phyloP scores from a whole-genome alignment of 805 yeast species.

The Komagataella ulmi region DNA sequence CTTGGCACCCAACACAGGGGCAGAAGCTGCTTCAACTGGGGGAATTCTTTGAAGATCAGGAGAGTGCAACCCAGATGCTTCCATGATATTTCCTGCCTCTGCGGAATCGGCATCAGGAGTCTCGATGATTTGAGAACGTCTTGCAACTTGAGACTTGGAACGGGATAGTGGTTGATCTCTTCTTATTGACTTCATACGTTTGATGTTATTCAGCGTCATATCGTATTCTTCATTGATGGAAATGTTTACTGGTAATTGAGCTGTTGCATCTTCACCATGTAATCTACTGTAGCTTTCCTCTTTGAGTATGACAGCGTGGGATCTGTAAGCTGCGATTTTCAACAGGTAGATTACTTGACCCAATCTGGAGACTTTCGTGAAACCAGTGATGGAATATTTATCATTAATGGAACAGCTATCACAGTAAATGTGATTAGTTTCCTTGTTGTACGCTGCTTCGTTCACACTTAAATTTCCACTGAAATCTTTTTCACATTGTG shows the following conservation, averaged over 20 bases:
- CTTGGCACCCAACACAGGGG: constrained; percentile 9
- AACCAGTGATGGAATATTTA: constrained; percentile 37
- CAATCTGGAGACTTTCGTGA: constrained; percentile 51
- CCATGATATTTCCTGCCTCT: constrained; percentile 9
- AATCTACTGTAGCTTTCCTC: constrained; percentile 7
- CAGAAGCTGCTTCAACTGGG: constrained; percentile 7
- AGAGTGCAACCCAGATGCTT: not conserved
- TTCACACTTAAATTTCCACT: constrained; percentile 22
- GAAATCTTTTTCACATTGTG: constrained; percentile 35
- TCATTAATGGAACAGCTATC: constrained; percentile 44
- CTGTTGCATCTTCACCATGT: not conserved
- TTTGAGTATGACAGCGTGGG: constrained; percentile 42
- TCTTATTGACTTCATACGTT: constrained; percentile 60
- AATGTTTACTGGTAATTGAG: not conserved
- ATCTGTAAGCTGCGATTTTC: constrained; percentile 74
- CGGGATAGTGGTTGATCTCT: constrained; percentile 43
- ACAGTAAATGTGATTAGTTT: constrained; percentile 33
- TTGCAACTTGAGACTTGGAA: constrained; percentile 43
- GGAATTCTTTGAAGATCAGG: not conserved
- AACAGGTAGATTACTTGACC: constrained; percentile 65
- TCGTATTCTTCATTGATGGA: constrained; percentile 24
- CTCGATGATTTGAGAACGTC: constrained; percentile 54
- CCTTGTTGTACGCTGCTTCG: constrained; percentile 31
- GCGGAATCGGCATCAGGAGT: constrained; percentile 38
- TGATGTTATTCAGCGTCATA: constrained; percentile 62